Conservation (phyloP, 176 grass and related monocot species). For the Rhynchospora pubera region DNA sequence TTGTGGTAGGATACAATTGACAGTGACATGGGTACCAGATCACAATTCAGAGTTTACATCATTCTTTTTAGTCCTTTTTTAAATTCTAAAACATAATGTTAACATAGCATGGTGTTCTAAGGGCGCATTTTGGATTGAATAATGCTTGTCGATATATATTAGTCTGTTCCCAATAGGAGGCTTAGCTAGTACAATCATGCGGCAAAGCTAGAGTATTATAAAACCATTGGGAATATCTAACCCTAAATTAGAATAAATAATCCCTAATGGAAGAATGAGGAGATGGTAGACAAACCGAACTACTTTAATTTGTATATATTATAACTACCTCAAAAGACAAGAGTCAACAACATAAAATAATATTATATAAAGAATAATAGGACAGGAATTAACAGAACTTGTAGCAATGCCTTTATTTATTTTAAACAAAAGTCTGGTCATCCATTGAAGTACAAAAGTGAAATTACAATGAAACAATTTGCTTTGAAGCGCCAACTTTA, state of each 20-base stretch:
- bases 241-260: background rate
- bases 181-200: conserved; percentile 8
- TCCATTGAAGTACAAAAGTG: background rate
- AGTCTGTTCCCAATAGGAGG: background rate
- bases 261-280: background rate
- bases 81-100: background rate
- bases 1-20: too few species aligned
- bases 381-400: background rate
- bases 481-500: background rate
- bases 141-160: background rate
- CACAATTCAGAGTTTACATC: too few species aligned
- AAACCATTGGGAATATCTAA: background rate
- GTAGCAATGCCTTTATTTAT: background rate
- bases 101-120: background rate
- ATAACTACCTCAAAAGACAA: background rate
- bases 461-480: background rate
- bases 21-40: too few species aligned
- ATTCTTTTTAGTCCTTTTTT: too few species aligned
- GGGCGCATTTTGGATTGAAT: background rate
- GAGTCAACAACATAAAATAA: background rate
- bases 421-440: background rate
- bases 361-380: background rate
- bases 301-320: background rate
- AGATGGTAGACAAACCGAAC: conserved; percentile 20
- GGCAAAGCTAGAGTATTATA: background rate